phyloP scores from a whole-genome alignment of 169 alveolate species.

The Plasmodium relictum region DNA sequence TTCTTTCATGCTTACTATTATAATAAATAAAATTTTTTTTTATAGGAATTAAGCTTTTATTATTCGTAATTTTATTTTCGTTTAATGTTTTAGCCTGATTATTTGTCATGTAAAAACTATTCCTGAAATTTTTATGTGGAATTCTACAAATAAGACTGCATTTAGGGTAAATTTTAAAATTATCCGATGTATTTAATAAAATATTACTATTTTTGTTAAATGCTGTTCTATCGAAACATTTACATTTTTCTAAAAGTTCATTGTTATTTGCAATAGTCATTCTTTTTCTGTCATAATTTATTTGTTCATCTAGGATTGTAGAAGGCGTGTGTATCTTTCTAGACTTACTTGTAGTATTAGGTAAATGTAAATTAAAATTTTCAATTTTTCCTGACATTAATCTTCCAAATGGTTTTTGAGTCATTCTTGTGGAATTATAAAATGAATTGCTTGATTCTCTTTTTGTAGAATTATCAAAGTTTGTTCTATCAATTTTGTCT shows the following conservation, averaged over 20 bases:
- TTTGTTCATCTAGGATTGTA: neutral
- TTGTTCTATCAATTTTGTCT: neutral
- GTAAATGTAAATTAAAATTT: neutral
- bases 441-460: no score
- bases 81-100: neutral
- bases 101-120: conserved; percentile 2
- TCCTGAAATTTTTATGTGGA: conserved; percentile 10
- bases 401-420: neutral
- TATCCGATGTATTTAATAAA: conserved; percentile 16
- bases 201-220: neutral
- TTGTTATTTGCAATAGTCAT: neutral
- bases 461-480: conserved; percentile 1
- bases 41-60: neutral
- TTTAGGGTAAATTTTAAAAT: conserved; percentile 17
- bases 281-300: neutral
- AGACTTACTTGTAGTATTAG: neutral
- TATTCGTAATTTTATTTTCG: neutral
- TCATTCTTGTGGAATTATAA: no score
- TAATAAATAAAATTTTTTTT: no score
- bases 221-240: neutral
- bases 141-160: conserved; percentile 42
- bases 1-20: no score
- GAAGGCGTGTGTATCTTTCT: conserved; percentile 6
- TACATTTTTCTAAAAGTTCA: neutral
- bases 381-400: neutral